Evolutionary conservation across 2,329 filamentous ascomycete species (phyloP), one percentile per base, ranked within the genome.

Genomic region (Fusarium chuoi): DNA sequence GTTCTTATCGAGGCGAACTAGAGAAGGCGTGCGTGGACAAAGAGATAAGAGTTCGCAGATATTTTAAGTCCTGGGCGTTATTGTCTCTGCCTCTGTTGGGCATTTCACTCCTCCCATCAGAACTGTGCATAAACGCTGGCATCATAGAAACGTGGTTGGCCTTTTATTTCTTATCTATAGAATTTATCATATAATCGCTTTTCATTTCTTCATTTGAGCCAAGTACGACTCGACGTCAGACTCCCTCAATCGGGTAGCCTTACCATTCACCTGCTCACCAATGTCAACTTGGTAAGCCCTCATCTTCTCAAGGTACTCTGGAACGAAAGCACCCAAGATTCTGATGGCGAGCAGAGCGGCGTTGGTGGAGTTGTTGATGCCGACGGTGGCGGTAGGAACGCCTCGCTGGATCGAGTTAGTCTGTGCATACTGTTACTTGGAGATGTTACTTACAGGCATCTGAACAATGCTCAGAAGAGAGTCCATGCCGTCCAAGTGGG

Each of bases 341-440:
- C 92, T 85, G 26, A 92, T 87, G 0, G 93, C 92, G n/a, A 94
- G 83, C 24, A 94, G 84, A 1, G 90, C 93, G 1, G 93, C 93
- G 77, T 95, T 95, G 62, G 92, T 92, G 30, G 91, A 92, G 83
- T 95, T 95, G 82, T 94, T 94, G 81, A 95, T 94, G 17, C 90
- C 93, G 7, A 95, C 92, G 0, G 92, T 94, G 11, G 93, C 92
- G 20, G 92, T 91, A 15, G 93, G 93, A 56, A 92, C 89, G 18
- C 93, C 93, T 77, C 88, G 83, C 11, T 70, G 1, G 0, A 20
- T 22, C 0, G 1, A n/a, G 60, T 70, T 1, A 70, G 65, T 54
- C 1, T 6, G 6, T 39, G 17, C 1, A 36, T 1, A 22, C 1
- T 14, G 2, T 17, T 17, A 1, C 2, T 1, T 17, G 5, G 7